phyloP scores from a whole-genome alignment of 2,329 filamentous ascomycete species.

The Diaporthe ampelina region DNA sequence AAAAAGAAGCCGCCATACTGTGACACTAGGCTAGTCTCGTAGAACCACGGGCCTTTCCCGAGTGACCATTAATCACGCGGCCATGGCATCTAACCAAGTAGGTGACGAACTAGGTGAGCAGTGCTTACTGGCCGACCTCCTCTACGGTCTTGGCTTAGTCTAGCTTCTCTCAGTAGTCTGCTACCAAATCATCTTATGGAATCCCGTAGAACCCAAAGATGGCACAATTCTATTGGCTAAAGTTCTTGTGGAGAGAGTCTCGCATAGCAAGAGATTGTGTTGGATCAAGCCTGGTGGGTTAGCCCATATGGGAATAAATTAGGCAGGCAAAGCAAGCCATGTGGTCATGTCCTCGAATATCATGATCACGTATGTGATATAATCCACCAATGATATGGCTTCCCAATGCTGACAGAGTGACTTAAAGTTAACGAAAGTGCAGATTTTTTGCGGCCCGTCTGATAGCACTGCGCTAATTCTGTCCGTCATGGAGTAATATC shows the following conservation, averaged over 20 bases:
- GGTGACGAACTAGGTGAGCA: not conserved
- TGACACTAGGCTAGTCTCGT: not conserved
- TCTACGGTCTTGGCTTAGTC: no score
- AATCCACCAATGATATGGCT: not conserved
- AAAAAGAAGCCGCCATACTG: no score
- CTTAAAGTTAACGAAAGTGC: not conserved
- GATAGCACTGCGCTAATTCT: not conserved
- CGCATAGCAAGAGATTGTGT: no score
- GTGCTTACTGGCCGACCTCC: not conserved
- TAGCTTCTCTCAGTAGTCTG: no score
- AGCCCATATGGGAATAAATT: not conserved
- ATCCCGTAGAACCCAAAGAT: no score
- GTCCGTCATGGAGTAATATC: no score
- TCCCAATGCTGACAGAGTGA: not conserved
- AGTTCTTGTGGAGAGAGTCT: no score
- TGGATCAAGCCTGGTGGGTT: not conserved
- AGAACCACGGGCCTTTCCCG: no score
- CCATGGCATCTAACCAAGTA: not conserved
- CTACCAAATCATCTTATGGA: no score
- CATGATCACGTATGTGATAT: not conserved
- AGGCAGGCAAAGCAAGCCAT: not conserved
- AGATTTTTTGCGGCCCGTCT: not conserved
- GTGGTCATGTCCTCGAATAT: not conserved
- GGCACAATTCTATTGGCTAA: no score
- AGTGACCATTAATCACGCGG: no score